Evolutionary conservation across 495 filamentous ascomycete genomes (phyloP).

Genomic region (Thozetella sp.): DNA sequence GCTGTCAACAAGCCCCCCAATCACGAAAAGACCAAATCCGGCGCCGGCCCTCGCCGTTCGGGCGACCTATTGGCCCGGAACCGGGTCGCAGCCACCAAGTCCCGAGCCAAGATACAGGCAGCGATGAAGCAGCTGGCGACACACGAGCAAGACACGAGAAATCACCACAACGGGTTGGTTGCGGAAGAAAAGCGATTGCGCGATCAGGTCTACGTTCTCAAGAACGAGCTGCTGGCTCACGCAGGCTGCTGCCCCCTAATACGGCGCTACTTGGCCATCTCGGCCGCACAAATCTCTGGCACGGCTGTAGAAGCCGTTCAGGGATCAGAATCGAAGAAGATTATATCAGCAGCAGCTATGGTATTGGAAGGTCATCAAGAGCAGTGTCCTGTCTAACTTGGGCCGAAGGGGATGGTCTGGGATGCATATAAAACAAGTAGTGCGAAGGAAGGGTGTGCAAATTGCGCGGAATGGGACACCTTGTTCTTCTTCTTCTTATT

Average conservation of each 20-base stretch:
- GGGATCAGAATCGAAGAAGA: neutral
- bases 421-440: no score
- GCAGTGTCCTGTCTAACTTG: no score
- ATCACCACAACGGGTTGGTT: neutral
- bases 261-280: neutral
- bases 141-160: neutral
- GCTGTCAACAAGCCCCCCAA: no score
- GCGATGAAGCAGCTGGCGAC: neutral
- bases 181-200: neutral
- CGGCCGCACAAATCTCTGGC: neutral
- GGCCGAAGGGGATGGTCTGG: no score
- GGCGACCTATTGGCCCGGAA: neutral
- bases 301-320: neutral
- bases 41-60: neutral
- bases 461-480: no score
- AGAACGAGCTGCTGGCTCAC: neutral
- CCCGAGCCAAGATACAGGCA: neutral
- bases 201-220: neutral
- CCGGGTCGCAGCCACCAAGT: neutral
- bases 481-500: no score
- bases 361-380: no score
- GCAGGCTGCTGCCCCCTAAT: neutral
- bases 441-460: no score
- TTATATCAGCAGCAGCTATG: no score
- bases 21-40: no score